Conservation (phyloP, 1,284 basidiomycete species). For the Boletus semigastroideus region DNA sequence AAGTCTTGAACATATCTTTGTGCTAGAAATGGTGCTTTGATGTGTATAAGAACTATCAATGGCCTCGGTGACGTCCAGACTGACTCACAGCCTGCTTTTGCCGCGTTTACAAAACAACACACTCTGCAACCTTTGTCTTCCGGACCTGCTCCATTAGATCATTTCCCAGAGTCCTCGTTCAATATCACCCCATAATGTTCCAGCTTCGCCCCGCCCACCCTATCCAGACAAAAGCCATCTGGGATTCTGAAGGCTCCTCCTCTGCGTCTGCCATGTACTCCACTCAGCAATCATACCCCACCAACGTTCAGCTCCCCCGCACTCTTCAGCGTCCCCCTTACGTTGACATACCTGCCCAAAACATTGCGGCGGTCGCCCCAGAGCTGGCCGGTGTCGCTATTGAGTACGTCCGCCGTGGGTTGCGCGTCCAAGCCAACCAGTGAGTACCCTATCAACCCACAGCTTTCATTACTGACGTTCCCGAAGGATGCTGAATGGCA, state of each 20-base stretch:
- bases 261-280: slow-evolving; percentile 29
- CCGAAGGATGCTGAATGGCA: slow-evolving; percentile 51
- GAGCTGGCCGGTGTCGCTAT: slow-evolving; percentile 55
- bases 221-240: slow-evolving; percentile 37
- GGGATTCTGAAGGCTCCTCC: slow-evolving; percentile 33
- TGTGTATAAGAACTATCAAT: slow-evolving; percentile 29
- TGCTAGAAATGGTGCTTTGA: slow-evolving; percentile 28
- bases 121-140: slow-evolving; percentile 22
- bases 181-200: slow-evolving; percentile 27
- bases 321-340: slow-evolving; percentile 55
- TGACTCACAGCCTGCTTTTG: slow-evolving; percentile 16
- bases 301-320: slow-evolving; percentile 54
- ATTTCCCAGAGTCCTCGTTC: slow-evolving; percentile 8
- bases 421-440: slow-evolving; percentile 50
- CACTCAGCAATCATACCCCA: slow-evolving; percentile 31
- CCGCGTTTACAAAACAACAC: slow-evolving; percentile 13
- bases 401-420: slow-evolving; percentile 57
- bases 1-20: slow-evolving; percentile 33
- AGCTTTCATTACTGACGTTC: slow-evolving; percentile 4
- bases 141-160: slow-evolving; percentile 15
- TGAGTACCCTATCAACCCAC: slow-evolving; percentile 34
- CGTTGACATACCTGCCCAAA: slow-evolving; percentile 50
- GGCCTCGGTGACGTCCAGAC: slow-evolving; percentile 18
- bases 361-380: slow-evolving; percentile 52
- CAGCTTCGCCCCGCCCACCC: slow-evolving; percentile 36